Evolutionary conservation across 2,329 filamentous ascomycete species (phyloP).

Genomic region (Fusarium coicis): DNA sequence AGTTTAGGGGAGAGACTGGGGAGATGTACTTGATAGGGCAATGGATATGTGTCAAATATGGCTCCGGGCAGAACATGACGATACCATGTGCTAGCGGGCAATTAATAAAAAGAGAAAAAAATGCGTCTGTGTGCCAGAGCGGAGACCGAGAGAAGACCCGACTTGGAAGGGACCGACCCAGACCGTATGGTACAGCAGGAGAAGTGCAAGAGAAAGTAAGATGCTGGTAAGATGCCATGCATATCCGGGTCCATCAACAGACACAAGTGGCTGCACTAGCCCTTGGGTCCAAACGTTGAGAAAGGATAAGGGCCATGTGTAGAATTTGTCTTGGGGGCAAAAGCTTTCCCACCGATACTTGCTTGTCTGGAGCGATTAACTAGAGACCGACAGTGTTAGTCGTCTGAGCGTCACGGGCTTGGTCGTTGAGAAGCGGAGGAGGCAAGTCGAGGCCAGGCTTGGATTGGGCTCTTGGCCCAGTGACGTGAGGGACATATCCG

Average conservation of each 20-base stretch:
- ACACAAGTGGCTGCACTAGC: conserved; percentile 48
- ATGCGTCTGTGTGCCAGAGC: conserved; percentile 32
- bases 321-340: conserved; percentile 38
- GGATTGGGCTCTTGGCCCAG: conserved; percentile 33
- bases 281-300: conserved; percentile 36
- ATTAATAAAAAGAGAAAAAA: conserved; percentile 21
- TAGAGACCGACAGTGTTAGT: conserved; percentile 21
- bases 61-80: conserved; percentile 32
- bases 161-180: conserved; percentile 31
- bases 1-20: conserved; percentile 26
- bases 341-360: conserved; percentile 33
- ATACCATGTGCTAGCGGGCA: conserved; percentile 22
- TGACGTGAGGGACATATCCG: conserved; percentile 43
- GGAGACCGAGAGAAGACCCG: conserved; percentile 38
- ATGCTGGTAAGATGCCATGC: conserved; percentile 46
- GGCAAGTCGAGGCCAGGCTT: conserved; percentile 28
- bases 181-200: conserved; percentile 27
- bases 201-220: conserved; percentile 30
- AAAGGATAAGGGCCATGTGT: conserved; percentile 32
- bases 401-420: conserved; percentile 28
- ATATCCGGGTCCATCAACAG: conserved; percentile 45
- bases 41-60: conserved; percentile 38
- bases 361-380: conserved; percentile 12
- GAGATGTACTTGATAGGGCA: conserved; percentile 37
- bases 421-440: conserved; percentile 31